These are phyloP conservation scores for Entomortierella lignicola DNA, from an alignment of 192 early-diverging fungal species.

Conservation along the genomic window DNA sequence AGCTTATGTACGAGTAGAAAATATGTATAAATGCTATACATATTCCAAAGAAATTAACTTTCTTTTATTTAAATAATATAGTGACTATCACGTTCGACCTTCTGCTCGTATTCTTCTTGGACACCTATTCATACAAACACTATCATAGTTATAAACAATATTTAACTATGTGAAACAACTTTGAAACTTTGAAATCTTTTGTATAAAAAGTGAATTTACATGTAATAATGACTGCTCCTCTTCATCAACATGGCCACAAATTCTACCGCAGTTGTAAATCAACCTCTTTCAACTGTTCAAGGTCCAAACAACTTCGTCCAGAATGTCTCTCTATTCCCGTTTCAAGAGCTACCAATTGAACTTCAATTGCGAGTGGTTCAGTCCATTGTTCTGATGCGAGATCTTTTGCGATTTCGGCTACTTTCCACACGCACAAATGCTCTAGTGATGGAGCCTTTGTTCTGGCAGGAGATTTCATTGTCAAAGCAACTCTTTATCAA, in stretches of 20 bases:
- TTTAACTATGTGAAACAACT: no score
- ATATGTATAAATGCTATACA: no score
- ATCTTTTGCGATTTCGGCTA: constrained; percentile 23
- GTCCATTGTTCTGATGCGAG: background rate
- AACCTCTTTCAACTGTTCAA: background rate
- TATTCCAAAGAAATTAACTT: no score
- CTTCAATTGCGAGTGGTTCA: constrained; percentile 28
- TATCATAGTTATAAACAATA: no score
- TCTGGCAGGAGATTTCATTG: constrained; percentile 26
- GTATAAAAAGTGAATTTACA: no score
- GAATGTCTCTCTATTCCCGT: background rate
- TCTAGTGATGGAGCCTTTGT: constrained; percentile 31
- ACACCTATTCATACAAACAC: constrained; percentile 75
- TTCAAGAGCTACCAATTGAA: constrained; percentile 18
- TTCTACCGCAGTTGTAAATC: background rate
- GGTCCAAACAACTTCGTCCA: background rate
- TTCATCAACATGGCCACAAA: background rate
- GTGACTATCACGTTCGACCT: constrained; percentile 81
- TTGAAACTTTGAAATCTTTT: no score
- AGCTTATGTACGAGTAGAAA: background rate
- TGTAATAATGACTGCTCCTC: no score
- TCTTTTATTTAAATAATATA: constrained; percentile 14
- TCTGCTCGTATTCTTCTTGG: constrained; percentile 76
- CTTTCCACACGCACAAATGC: constrained; percentile 11
- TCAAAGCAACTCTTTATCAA: constrained; percentile 12